Percentiles rank a stretch among this genome's conserved stretches.
Conservation (phyloP, 768 basidiomycete genomes). For the Trametes punicea region DNA sequence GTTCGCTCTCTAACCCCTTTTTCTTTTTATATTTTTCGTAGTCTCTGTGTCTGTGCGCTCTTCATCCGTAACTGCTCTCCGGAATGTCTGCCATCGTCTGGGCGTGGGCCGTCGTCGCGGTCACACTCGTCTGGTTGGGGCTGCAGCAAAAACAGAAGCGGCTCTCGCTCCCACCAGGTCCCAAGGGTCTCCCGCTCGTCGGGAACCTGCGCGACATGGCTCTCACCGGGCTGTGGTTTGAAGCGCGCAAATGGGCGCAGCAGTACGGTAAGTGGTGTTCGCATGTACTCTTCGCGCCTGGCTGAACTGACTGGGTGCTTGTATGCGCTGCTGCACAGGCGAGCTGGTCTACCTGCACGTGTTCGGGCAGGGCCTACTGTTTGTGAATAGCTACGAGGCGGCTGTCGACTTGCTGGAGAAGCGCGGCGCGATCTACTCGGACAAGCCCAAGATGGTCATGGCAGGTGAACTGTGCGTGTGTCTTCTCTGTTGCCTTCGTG, state of each 20-base stretch:
- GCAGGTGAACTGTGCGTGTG: conserved; percentile 22
- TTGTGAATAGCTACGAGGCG: conserved; percentile 44
- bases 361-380: conserved; percentile 42
- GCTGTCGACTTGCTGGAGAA: conserved; percentile 46
- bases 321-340: conserved; percentile 12
- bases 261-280: conserved; percentile 15
- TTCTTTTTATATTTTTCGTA: neutral
- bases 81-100: conserved; percentile 16
- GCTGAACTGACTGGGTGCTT: neutral
- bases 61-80: conserved; percentile 20
- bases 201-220: conserved; percentile 26
- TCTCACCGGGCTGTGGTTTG: conserved; percentile 21
- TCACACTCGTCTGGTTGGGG: conserved; percentile 10
- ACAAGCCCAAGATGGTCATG: conserved; percentile 39
- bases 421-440: conserved; percentile 48
- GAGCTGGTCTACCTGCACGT: conserved; percentile 45
- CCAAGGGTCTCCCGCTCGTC: conserved; percentile 24
- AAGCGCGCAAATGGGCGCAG: conserved; percentile 20
- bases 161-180: conserved; percentile 23
- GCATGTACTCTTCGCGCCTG: too few relatives aligned
- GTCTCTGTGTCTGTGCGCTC: conserved; percentile 2
- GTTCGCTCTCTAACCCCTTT: conserved; percentile 5
- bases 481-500: neutral
- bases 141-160: conserved; percentile 14
- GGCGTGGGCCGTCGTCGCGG: conserved; percentile 9